Conservation (phyloP, 305 asterid species). For the Nicotiana rustica region DNA sequence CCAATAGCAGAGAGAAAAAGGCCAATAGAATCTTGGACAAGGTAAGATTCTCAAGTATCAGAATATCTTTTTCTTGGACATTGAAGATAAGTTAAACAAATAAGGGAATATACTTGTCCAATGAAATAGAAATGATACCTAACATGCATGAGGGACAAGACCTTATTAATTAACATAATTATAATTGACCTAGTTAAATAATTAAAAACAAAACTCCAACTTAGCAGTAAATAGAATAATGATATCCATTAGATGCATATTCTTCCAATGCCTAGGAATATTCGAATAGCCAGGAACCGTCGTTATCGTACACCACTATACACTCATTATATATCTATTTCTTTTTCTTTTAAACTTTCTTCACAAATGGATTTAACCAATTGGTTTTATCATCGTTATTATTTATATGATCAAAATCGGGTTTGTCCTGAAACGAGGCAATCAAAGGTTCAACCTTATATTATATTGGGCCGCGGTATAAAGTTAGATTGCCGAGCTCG, state of each 20-base stretch:
- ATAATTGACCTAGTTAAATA: neutral
- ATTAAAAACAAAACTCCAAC: neutral
- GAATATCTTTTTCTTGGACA: slow-evolving; percentile 34
- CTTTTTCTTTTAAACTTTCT: neutral
- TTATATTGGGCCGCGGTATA: no score
- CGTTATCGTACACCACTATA: neutral
- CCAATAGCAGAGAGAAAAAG: neutral
- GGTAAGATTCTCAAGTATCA: slow-evolving; percentile 50
- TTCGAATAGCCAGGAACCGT: slow-evolving; percentile 33
- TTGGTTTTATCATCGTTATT: neutral
- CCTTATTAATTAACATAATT: no score
- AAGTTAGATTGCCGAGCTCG: no score
- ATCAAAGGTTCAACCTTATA: no score
- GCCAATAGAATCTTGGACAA: slow-evolving; percentile 44
- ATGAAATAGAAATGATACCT: slow-evolving; percentile 35
- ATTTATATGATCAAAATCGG: no score
- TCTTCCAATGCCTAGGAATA: slow-evolving; percentile 47
- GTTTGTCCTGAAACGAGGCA: no score
- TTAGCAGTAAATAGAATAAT: slow-evolving; percentile 17
- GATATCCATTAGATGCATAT: slow-evolving; percentile 39
- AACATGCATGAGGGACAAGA: slow-evolving; percentile 12
- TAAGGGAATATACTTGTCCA: slow-evolving; percentile 50
- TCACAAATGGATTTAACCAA: slow-evolving; percentile 37
- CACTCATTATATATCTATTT: neutral
- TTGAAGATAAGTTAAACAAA: slow-evolving; percentile 42